Conservation (phyloP, 495 filamentous ascomycete genomes). For the Neurospora sp. region DNA sequence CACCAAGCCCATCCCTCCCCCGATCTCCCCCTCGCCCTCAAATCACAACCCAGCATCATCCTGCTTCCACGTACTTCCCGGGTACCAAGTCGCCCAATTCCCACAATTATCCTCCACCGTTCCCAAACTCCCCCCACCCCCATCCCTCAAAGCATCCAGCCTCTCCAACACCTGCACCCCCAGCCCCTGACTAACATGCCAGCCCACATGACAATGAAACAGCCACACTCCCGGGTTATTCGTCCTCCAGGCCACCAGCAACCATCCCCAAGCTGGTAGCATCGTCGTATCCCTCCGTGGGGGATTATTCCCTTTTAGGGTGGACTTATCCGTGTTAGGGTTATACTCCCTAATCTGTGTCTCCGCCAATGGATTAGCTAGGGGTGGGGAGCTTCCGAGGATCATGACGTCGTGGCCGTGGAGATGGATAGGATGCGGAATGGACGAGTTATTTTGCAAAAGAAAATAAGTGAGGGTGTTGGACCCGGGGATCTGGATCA, state of each 20-base stretch:
- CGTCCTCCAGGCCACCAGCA: slow-evolving; percentile 36
- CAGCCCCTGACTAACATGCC: slow-evolving; percentile 38
- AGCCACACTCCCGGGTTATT: slow-evolving; percentile 35
- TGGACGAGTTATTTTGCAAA: slow-evolving; percentile 35
- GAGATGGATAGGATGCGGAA: slow-evolving; percentile 39
- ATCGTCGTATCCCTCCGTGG: slow-evolving; percentile 52
- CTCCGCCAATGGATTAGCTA: slow-evolving; percentile 4
- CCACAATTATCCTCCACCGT: background rate
- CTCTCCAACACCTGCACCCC: slow-evolving; percentile 34
- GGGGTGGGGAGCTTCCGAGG: slow-evolving; percentile 31
- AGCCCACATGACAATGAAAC: slow-evolving; percentile 36
- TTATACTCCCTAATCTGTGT: slow-evolving; percentile 21
- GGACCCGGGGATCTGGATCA: slow-evolving; percentile 8
- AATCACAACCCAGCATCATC: background rate
- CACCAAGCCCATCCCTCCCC: background rate
- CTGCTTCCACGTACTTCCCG: background rate
- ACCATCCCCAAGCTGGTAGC: slow-evolving; percentile 37
- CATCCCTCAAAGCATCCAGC: background rate
- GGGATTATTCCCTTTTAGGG: slow-evolving; percentile 32
- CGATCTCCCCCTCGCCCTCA: background rate
- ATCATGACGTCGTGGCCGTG: slow-evolving; percentile 46
- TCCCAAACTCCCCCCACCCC: background rate
- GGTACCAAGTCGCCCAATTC: background rate
- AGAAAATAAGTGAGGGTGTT: slow-evolving; percentile 31
- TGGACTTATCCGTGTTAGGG: slow-evolving; percentile 10